Evolutionary conservation across 495 filamentous ascomycete genomes (phyloP), one percentile per base, ranked within the genome.

Genomic region (Hypoxylon lenormandii): DNA sequence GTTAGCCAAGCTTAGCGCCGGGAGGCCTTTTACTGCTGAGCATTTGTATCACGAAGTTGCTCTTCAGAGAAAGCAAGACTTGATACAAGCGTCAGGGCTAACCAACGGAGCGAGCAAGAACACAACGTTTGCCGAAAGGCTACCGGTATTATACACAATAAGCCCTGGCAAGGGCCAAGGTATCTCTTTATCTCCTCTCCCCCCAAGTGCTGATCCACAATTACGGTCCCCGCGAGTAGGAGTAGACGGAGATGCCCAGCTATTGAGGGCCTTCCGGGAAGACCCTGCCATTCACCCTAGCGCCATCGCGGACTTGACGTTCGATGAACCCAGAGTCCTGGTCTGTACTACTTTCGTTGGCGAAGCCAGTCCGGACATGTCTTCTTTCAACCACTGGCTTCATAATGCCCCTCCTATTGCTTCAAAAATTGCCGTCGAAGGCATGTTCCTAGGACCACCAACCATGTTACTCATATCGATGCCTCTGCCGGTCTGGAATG

Each of bases 401-500:
- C 80, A 82, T 38, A 83, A 80, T 55, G 79, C 77, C 16, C 82
- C 83, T 3, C 66, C 78, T 0, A 76, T 80, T 8, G 80, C 80
- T 18, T 81, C 82, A 5, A 84, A 84, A 49, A 82, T 86, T 46
- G 77, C 81, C 5, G 84, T 87, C 5, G 84, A 87, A 72, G 85
- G 83, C 64, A 86, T 86, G 80, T 87, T 87, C 64, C 73, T 86
- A 19, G 85, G 85, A 0, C 84, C 84, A 10, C 84, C 85, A 12
- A 86, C 84, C 1, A 84, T 86, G 76, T 67, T 87, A 7, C 75
- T 87, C 42, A 81, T 86, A 46, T 85, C 85, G 12, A 87, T 87
- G 83, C 84, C 85, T 3, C 74, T 80, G 51, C 74, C 75, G 2
- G 77, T 87, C 22, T 87, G 82, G 82, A 85, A 85, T 71, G 79